Conservation (phyloP, 2,329 filamentous ascomycete genomes). For the Calonectria naviculata region DNA sequence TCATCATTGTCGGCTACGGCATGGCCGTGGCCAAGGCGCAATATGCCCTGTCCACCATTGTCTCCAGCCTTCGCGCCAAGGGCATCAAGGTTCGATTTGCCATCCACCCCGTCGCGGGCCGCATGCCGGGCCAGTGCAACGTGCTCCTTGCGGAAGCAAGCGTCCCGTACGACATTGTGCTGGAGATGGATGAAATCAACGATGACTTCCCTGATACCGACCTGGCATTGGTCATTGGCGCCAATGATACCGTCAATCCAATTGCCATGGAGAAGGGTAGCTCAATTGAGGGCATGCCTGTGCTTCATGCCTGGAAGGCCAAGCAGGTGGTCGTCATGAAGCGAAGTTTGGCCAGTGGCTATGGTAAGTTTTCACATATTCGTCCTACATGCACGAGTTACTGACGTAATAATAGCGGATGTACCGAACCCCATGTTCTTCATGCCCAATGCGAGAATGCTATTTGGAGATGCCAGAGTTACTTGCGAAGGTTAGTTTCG, state of each 20-base stretch:
- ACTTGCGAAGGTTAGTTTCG: constrained; percentile 77
- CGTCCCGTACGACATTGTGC: constrained; percentile 90
- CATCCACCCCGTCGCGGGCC: constrained; percentile 89
- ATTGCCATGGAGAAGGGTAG: constrained; percentile 87
- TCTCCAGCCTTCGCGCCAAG: constrained; percentile 76
- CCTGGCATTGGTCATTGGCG: constrained; percentile 88
- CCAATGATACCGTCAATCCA: constrained; percentile 93
- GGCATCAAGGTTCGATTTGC: constrained; percentile 88
- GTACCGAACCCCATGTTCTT: constrained; percentile 95
- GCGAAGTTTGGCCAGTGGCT: constrained; percentile 87
- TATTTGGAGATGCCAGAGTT: constrained; percentile 90
- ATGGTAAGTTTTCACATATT: constrained; percentile 64
- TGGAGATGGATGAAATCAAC: constrained; percentile 98
- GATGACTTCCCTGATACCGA: constrained; percentile 90
- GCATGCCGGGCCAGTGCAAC: constrained; percentile 95
- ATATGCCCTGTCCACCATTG: constrained; percentile 89
- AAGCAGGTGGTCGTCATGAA: constrained; percentile 97
- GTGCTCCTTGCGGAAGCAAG: constrained; percentile 88
- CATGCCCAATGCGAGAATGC: constrained; percentile 89
- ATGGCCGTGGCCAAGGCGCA: constrained; percentile 97
- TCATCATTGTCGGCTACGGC: constrained; percentile 91
- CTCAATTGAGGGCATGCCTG: constrained; percentile 91
- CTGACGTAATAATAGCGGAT: constrained; percentile 69
- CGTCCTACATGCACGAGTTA: background rate
- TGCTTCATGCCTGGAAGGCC: constrained; percentile 92